Base-by-base conservation (phyloP, 768 basidiomycete genomes). In the Sistotremastrum niveocremeum region DNA sequence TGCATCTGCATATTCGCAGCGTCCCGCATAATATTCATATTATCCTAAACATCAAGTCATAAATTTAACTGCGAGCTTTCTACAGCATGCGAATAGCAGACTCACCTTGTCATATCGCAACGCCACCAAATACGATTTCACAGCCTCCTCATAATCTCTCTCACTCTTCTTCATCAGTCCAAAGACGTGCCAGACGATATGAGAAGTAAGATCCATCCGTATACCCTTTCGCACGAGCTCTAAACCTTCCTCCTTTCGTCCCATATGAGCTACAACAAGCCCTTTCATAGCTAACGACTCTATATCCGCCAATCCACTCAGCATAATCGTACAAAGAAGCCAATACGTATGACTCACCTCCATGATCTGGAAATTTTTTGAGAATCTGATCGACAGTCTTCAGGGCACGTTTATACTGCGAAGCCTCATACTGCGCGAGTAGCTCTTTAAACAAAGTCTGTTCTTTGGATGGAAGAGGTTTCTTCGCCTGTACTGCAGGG, bases 281-380 rank as follows among this genome's bases (percentile, higher is more conserved):
- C 94, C 94, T 60, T 94, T 95, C 87, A 99, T 91, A 60, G 87
- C 90, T 59, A 93, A 62, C 30, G 94, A 93, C 66, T 98, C 94
- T 98, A 57, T 3, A 34, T 10, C 42, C 33, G 20, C 9, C 35
- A 12, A n/a, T 20, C 4, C 4, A 46, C 6, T 7, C 4, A 29
- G 34, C 34, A 7, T 12, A 20, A 10, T n/a, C 38, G 39, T 11
- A 38, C 29, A 10, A 36, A 33, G 12, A 40, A 33, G 33, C 42
- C 11, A 32, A 32, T 2, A 38, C 38, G 12, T 5, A 38, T 45
- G n/a, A 53, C 77, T 41, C 56, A 89, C 94, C 93, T 56, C 94
- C 95, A 71, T 99, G 91, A 38, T 94, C 81, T 0, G 95, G 91
- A 56, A 81, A 78, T 68, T 94, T 95, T 67, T 89, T 93, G 60